phyloP scores from a whole-genome alignment of 2,329 filamentous ascomycete species.

The Raffaelea deltoideospora region DNA sequence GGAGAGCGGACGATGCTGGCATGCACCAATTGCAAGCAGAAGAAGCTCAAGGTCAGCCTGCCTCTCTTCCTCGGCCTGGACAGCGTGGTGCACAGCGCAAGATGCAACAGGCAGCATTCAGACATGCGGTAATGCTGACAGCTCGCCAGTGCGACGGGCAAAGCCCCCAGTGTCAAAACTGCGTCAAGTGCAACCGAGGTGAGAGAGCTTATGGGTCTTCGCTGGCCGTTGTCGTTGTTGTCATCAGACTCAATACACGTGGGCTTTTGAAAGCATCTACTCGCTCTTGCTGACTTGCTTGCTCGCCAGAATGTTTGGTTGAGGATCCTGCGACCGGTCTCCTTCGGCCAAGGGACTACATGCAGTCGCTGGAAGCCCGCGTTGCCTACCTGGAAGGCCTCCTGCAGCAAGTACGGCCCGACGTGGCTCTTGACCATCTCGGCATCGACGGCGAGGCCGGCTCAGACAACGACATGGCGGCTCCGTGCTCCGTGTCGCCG shows the following conservation, averaged over 20 bases:
- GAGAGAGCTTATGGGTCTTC: neutral
- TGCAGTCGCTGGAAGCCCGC: conserved; percentile 15
- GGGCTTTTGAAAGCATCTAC: neutral
- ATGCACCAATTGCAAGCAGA: neutral
- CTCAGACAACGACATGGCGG: neutral
- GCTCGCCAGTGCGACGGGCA: neutral
- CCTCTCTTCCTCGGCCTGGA: neutral
- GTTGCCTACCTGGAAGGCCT: conserved; percentile 16
- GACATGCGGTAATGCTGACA: too few species aligned
- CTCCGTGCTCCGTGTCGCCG: too few species aligned
- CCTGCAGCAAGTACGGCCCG: conserved; percentile 14
- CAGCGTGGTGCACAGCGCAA: too few species aligned
- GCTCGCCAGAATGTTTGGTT: conserved; percentile 8
- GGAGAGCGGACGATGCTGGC: neutral
- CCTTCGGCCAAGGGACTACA: conserved; percentile 17
- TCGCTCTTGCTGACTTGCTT: neutral
- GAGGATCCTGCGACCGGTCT: conserved; percentile 20
- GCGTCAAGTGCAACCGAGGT: neutral
- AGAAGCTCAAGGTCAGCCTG: neutral
- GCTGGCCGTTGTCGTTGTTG: neutral
- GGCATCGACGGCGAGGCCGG: neutral
- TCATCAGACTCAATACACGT: neutral
- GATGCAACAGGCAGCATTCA: too few species aligned
- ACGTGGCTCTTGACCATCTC: conserved; percentile 15
- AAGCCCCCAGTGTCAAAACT: neutral